Evolutionary conservation across 2,329 filamentous ascomycete genomes (phyloP).

Genomic region (Pseudopyricularia javanii): DNA sequence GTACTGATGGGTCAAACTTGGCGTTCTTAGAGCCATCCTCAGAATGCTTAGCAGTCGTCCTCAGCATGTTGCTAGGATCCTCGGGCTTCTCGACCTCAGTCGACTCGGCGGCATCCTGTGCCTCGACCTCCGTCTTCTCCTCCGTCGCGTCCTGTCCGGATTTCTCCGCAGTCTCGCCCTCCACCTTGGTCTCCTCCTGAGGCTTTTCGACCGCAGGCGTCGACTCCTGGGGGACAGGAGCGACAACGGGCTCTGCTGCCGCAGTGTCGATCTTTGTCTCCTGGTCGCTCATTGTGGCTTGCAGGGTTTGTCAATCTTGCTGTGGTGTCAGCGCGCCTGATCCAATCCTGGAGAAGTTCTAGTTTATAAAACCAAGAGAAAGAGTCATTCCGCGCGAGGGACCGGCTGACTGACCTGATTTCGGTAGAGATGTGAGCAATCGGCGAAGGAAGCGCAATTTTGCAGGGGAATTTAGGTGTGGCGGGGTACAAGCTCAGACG

Average conservation of each 20-base stretch:
- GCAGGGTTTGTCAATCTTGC: neutral
- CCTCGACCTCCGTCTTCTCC: slow-evolving; percentile 14
- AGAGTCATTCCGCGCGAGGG: neutral
- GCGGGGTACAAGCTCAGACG: neutral
- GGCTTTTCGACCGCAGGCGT: slow-evolving; percentile 7
- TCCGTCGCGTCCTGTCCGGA: slow-evolving; percentile 12
- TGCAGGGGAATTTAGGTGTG: neutral
- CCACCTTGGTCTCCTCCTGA: slow-evolving; percentile 12
- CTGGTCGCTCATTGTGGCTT: slow-evolving; percentile 1
- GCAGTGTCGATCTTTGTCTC: slow-evolving; percentile 1
- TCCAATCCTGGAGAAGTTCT: neutral
- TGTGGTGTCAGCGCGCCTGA: neutral
- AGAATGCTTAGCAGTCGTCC: slow-evolving; percentile 20
- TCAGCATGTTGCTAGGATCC: slow-evolving; percentile 20
- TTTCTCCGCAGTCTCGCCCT: slow-evolving; percentile 10
- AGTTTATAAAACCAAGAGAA: neutral
- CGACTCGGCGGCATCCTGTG: slow-evolving; percentile 8
- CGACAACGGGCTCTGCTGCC: slow-evolving; percentile 4
- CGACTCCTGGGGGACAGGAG: neutral
- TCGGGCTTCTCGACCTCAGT: slow-evolving; percentile 11
- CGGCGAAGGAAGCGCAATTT: neutral
- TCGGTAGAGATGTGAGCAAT: neutral
- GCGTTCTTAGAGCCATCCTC: slow-evolving; percentile 39
- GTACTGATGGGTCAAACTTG: slow-evolving; percentile 58
- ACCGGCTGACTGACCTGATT: neutral